These are phyloP conservation scores for Pholiota microspora DNA, from an alignment of 768 basidiomycete genomes.

Conservation along the genomic window DNA sequence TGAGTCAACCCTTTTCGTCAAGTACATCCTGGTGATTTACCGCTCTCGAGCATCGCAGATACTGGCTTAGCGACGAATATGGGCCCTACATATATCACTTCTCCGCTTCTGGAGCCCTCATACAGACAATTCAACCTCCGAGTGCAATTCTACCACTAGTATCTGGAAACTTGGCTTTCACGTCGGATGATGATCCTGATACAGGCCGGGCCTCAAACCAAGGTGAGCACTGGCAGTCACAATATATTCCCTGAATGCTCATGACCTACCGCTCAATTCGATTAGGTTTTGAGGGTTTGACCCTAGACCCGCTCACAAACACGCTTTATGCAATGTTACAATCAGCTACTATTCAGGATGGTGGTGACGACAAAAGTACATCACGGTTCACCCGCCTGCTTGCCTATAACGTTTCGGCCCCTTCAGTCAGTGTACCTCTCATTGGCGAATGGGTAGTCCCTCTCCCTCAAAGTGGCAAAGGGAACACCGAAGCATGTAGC, in stretches of 20 bases:
- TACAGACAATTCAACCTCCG: conserved; percentile 62
- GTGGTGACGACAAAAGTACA: conserved; percentile 46
- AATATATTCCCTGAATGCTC: neutral
- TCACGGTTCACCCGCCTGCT: conserved; percentile 55
- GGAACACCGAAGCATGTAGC: conserved; percentile 49
- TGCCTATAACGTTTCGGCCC: conserved; percentile 47
- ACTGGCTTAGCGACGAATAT: conserved; percentile 69
- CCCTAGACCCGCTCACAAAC: conserved; percentile 42
- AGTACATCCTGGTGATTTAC: too few species aligned
- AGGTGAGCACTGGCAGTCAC: conserved; percentile 41
- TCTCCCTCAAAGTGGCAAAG: conserved; percentile 47
- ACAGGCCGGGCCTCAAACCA: conserved; percentile 57
- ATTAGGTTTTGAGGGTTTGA: conserved; percentile 60
- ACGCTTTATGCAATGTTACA: conserved; percentile 65
- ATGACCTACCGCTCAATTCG: neutral
- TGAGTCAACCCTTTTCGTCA: conserved; percentile 24
- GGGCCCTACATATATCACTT: conserved; percentile 64
- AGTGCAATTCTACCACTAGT: conserved; percentile 50
- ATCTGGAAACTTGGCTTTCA: conserved; percentile 50
- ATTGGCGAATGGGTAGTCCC: conserved; percentile 63
- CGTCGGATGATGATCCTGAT: conserved; percentile 41
- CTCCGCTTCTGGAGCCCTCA: conserved; percentile 39
- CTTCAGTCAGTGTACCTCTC: conserved; percentile 32
- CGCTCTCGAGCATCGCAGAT: too few species aligned
- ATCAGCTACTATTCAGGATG: conserved; percentile 63